Evolutionary conservation across 441 rosid species (phyloP).

Genomic region (Capsella rubella): DNA sequence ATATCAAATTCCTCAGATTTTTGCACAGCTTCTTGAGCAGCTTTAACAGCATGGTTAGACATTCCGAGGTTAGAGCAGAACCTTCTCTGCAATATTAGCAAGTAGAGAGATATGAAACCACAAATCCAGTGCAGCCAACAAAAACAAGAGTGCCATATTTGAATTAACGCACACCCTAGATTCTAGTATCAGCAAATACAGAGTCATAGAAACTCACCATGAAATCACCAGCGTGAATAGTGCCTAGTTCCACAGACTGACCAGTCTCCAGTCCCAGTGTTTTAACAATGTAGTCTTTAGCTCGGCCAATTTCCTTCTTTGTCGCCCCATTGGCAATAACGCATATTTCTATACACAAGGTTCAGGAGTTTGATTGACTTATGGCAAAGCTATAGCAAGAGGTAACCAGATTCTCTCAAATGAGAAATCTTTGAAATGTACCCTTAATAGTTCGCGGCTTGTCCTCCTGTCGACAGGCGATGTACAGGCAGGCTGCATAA

Average conservation of each 20-base stretch:
- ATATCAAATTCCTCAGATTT: constrained; percentile 96
- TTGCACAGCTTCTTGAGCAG: constrained; percentile 92
- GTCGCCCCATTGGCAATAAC: constrained; percentile 97
- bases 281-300: constrained; percentile 96
- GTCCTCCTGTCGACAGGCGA: constrained; percentile 96
- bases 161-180: background rate
- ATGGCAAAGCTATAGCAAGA: constrained; percentile 24
- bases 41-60: constrained; percentile 93
- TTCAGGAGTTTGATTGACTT: constrained; percentile 26
- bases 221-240: constrained; percentile 96
- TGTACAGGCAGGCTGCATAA: constrained; percentile 95
- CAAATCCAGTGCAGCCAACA: constrained; percentile 8
- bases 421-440: constrained; percentile 45
- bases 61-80: constrained; percentile 96
- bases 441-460: constrained; percentile 98
- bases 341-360: constrained; percentile 69
- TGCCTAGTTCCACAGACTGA: constrained; percentile 93
- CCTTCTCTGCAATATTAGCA: constrained; percentile 66
- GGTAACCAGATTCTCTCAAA: constrained; percentile 21
- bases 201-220: constrained; percentile 58
- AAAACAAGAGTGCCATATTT: background rate
- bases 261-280: constrained; percentile 91
- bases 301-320: constrained; percentile 97
- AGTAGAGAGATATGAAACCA: constrained; percentile 6
- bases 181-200: background rate